Conservation (phyloP, 208 protist species). For the Trypanosoma conorhini region DNA sequence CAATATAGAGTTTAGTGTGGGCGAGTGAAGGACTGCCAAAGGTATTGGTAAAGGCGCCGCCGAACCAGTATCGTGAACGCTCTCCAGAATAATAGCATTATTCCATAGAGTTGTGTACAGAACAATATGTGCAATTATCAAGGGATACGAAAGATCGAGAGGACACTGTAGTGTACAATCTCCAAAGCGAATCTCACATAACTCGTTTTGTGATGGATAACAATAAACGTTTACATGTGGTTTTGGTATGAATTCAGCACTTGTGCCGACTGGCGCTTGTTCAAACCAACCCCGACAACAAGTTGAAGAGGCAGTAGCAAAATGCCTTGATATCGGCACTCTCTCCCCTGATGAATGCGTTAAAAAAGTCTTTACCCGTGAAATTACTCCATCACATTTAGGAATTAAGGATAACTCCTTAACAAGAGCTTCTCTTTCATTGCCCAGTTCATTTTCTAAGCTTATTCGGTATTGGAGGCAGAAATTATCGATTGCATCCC, state of each 20-base stretch:
- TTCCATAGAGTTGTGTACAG: conserved; percentile 83
- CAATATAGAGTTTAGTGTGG: conserved; percentile 54
- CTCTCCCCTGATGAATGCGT: conserved; percentile 34
- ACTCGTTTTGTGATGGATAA: conserved; percentile 54
- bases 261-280: conserved; percentile 43
- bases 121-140: conserved; percentile 62
- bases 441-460: conserved; percentile 31
- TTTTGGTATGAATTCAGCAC: conserved; percentile 34
- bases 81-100: conserved; percentile 75
- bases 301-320: conserved; percentile 31
- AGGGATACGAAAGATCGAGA: conserved; percentile 74
- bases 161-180: conserved; percentile 63
- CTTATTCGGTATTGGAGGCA: conserved; percentile 41
- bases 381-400: conserved; percentile 29
- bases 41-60: conserved; percentile 50
- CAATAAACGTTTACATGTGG: conserved; percentile 57
- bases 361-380: conserved; percentile 50
- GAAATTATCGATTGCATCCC: conserved; percentile 37
- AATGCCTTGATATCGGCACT: conserved; percentile 33
- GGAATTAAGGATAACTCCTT: conserved; percentile 42
- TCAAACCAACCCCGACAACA: conserved; percentile 83
- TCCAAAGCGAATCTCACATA: conserved; percentile 33
- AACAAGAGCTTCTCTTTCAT: conserved; percentile 31
- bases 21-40: conserved; percentile 49
- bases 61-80: conserved; percentile 20